These are phyloP conservation scores for Rhizodiscina lignyota DNA, from an alignment of 495 filamentous ascomycete species.

Conservation along the genomic window DNA sequence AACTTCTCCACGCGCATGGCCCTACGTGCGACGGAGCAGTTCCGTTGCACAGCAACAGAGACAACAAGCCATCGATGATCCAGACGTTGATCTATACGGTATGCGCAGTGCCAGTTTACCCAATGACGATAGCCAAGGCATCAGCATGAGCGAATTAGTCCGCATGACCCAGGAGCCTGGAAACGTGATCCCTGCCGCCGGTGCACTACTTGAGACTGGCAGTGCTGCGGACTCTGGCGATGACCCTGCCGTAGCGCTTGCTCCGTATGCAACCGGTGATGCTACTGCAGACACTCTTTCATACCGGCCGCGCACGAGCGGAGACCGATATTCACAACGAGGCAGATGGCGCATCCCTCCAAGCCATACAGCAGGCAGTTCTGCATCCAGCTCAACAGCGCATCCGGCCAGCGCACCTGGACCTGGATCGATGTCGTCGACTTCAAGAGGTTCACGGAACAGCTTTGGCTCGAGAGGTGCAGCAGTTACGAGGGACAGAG, in stretches of 20 bases:
- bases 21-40: slow-evolving; percentile 50
- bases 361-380: no score
- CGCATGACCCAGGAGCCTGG: slow-evolving; percentile 26
- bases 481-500: no score
- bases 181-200: slow-evolving; percentile 26
- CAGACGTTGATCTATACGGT: slow-evolving; percentile 47
- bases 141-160: slow-evolving; percentile 16
- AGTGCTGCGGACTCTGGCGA: background rate
- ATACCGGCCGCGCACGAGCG: no score
- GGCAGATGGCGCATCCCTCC: no score
- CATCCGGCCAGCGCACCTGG: no score
- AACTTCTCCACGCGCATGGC: slow-evolving; percentile 49
- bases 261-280: slow-evolving; percentile 23
- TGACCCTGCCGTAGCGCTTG: background rate
- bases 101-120: slow-evolving; percentile 61
- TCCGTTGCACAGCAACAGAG: slow-evolving; percentile 56
- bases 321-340: no score
- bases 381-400: no score
- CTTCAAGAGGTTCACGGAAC: no score
- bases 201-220: slow-evolving; percentile 7
- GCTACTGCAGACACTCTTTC: no score
- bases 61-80: background rate
- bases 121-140: slow-evolving; percentile 36
- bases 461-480: no score
- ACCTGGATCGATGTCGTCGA: no score